Base-by-base conservation (phyloP, 1,284 basidiomycete genomes). In the Apiotrichum siamense region DNA sequence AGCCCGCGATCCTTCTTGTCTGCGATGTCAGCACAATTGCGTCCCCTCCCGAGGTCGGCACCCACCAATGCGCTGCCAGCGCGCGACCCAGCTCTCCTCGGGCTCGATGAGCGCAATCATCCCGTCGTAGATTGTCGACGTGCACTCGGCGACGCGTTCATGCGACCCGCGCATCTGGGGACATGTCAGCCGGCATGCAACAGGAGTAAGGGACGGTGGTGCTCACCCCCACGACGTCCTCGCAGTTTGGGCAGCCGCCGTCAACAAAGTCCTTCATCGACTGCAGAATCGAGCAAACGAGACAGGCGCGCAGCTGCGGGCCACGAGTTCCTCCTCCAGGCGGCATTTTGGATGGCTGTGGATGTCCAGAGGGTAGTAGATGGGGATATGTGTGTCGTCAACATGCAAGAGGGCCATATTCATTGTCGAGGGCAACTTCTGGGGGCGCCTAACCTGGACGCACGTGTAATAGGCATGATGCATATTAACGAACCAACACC, bases 191-290 rank as follows among this genome's bases (percentile, higher is more conserved):
- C 17, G 11, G n/a, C n/a, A n/a, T n/a, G n/a, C n/a, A n/a, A n/a
- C n/a, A n/a, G n/a, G n/a, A n/a, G n/a, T n/a, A n/a, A n/a, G n/a
- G n/a, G n/a, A n/a, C n/a, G n/a, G n/a, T n/a, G n/a, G n/a, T n/a
- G n/a, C 78, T 40, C 52, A 92, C 94, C 77, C 93, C 86, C 71
- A 97, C 82, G 60, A 94, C 80, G 63, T 94, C 88, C 65, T 98
- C 94, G 73, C 94, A 98, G 69, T 98, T 98, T 33, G 94, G 94
- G 69, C 94, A 98, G 3, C 94, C 94, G 39, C 79, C 77, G 58
- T 82, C 83, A 47, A 85, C 78, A 69, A 97, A 98, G 62, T 97
- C 94, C 49, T 79, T 77, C 0, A 88, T 83, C 0, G 83, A 79
- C 67, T 92, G 91, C 36, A 96, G 83, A 58, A 93, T 83, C 11